Evolutionary conservation across 2,329 filamentous ascomycete genomes (phyloP).

Genomic region (Penicillium sp.): DNA sequence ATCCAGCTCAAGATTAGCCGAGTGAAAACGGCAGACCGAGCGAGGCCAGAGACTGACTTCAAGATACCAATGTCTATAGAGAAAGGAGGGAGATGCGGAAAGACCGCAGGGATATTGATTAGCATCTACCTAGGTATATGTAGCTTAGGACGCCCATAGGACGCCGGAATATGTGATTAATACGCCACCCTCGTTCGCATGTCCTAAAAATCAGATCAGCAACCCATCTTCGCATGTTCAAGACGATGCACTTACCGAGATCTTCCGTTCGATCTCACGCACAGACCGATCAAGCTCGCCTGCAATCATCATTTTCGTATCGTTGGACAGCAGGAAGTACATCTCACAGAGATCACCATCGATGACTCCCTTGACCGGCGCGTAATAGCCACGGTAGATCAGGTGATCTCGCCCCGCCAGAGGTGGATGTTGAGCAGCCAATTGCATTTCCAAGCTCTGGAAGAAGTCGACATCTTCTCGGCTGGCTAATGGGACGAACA

Average conservation of each 20-base stretch:
- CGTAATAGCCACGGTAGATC: slow-evolving; percentile 93
- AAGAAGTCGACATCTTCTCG: slow-evolving; percentile 98
- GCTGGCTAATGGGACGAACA: slow-evolving; percentile 83
- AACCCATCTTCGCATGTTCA: too few relatives aligned
- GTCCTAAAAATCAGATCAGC: slow-evolving; percentile 39
- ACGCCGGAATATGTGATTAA: slow-evolving; percentile 32
- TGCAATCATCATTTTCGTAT: slow-evolving; percentile 93
- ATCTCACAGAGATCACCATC: slow-evolving; percentile 95
- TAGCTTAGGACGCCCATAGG: slow-evolving; percentile 23
- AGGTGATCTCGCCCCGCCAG: slow-evolving; percentile 89
- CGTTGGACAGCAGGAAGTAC: slow-evolving; percentile 73
- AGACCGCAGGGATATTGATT: slow-evolving; percentile 16
- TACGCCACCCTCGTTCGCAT: slow-evolving; percentile 55
- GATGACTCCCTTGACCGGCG: slow-evolving; percentile 91
- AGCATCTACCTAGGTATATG: slow-evolving; percentile 21
- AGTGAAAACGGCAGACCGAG: slow-evolving; percentile 40
- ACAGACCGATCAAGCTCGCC: slow-evolving; percentile 86
- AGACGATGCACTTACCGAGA: slow-evolving; percentile 53
- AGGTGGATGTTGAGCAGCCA: slow-evolving; percentile 79
- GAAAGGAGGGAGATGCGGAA: slow-evolving; percentile 1
- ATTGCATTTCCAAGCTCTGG: slow-evolving; percentile 82
- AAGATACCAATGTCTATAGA: slow-evolving; percentile 3
- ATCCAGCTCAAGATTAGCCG: slow-evolving; percentile 42
- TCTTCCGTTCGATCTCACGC: slow-evolving; percentile 91
- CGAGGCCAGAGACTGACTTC: slow-evolving; percentile 52